phyloP scores from a whole-genome alignment of 2,329 filamentous ascomycete genomes.

The Simplicillium aogashimaense region DNA sequence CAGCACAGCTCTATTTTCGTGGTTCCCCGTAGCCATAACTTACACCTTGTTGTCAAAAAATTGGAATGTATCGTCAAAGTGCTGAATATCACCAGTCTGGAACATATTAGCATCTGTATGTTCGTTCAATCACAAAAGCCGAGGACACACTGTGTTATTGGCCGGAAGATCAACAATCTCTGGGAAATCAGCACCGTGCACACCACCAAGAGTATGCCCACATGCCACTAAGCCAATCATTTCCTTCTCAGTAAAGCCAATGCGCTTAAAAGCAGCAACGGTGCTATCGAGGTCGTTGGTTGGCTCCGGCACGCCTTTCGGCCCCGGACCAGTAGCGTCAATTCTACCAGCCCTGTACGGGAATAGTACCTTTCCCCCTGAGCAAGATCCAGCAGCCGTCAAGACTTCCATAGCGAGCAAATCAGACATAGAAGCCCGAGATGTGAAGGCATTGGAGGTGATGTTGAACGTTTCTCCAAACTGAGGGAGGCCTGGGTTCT shows the following conservation, averaged over 20 bases:
- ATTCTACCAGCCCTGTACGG: slow-evolving; percentile 18
- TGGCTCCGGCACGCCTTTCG: slow-evolving; percentile 20
- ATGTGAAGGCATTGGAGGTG: slow-evolving; percentile 13
- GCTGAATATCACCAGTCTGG: no score
- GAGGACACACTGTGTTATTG: no score
- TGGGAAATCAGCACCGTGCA: slow-evolving; percentile 31
- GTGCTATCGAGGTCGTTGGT: slow-evolving; percentile 14
- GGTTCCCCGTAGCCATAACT: neutral
- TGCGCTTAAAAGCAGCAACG: slow-evolving; percentile 16
- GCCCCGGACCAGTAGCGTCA: slow-evolving; percentile 19
- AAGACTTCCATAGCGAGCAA: slow-evolving; percentile 21
- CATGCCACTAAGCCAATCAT: slow-evolving; percentile 26
- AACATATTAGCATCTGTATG: no score
- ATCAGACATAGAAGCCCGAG: slow-evolving; percentile 15
- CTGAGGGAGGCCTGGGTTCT: slow-evolving; percentile 11
- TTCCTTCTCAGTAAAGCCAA: slow-evolving; percentile 20
- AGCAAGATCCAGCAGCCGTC: slow-evolving; percentile 29
- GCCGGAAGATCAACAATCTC: slow-evolving; percentile 2
- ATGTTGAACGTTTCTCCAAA: slow-evolving; percentile 15
- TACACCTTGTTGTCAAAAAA: slow-evolving; percentile 30
- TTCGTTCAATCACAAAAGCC: no score
- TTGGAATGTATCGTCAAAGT: slow-evolving; percentile 16
- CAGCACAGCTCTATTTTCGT: neutral
- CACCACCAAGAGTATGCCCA: slow-evolving; percentile 27
- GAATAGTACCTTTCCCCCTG: slow-evolving; percentile 11